A percentile compares a stretch with the other conserved stretches of the same genome.
These are phyloP conservation scores for Aspergillus candidus DNA, from an alignment of 2,329 filamentous ascomycete species.

Conservation along the genomic window DNA sequence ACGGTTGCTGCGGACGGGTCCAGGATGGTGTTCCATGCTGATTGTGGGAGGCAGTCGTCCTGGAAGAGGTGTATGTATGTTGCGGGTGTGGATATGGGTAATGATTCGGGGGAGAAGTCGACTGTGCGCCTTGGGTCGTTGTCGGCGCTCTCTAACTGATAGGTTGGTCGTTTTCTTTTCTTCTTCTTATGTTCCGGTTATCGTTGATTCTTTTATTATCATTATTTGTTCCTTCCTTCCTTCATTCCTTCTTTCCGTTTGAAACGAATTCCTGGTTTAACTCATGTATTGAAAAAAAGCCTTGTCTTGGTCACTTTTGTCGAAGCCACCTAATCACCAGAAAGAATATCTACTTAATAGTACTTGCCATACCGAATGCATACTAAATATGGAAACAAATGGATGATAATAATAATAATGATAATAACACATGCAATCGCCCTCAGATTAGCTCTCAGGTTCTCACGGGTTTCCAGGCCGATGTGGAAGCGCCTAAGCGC, in stretches of 20 bases:
- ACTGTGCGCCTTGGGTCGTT: conserved; percentile 2
- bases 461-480: conserved; percentile 39
- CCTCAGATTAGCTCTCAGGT: conserved; percentile 45
- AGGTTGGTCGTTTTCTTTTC: too few relatives aligned
- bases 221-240: too few relatives aligned
- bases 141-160: too few relatives aligned
- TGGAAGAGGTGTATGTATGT: conserved; percentile 22
- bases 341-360: conserved; percentile 44
- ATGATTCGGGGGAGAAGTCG: conserved; percentile 2
- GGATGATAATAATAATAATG: conserved; percentile 65
- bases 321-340: too few relatives aligned
- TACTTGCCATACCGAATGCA: conserved; percentile 38
- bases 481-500: conserved; percentile 8
- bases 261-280: too few relatives aligned
- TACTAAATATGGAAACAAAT: conserved; percentile 80
- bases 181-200: too few relatives aligned
- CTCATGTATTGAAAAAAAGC: too few relatives aligned
- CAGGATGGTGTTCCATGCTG: conserved; percentile 27
- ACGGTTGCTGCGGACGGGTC: conserved; percentile 20
- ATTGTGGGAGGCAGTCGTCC: conserved; percentile 11
- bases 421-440: conserved; percentile 37
- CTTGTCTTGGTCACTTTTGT: too few relatives aligned
- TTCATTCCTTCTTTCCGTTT: too few relatives aligned
- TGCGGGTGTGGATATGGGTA: conserved; percentile 18
- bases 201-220: too few relatives aligned